Evolutionary conservation across 1,284 basidiomycete species (phyloP), one percentile per base, ranked within the genome.

Genomic region (Microbotryum intermedium): DNA sequence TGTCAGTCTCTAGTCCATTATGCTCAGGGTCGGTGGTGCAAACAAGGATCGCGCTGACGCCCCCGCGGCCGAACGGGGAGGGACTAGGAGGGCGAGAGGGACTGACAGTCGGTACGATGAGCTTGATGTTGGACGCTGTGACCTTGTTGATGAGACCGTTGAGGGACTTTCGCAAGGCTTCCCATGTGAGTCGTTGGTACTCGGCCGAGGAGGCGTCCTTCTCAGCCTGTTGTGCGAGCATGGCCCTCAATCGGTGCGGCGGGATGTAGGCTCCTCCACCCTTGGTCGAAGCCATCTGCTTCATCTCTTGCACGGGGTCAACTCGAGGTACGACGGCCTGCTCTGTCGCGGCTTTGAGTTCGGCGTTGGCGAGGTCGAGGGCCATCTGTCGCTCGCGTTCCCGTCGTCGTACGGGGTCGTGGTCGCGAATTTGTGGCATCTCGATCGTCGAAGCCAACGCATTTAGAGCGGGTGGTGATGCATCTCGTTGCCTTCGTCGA

Each of bases 81-180:
- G 1, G 34, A 39, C 34, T 0, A 20, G 18, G 21, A 43, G 8
- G 7, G 16, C 68, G 10, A 8, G 11, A 21, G 28, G 8, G 20
- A 50, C 62, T 47, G 23, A 74, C 73, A 66, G 98, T 94, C 1
- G 94, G 95, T 0, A 97, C 84, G 70, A 99, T 85, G 69, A 88
- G 83, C 77, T 99, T 98, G 82, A 97, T 98, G 60, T 68, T 68
- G 29, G 62, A 48, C 3, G 58, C 59, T 58, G 67, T 68, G 45
- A 81, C 80, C 76, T 97, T 89, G 81, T 99, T 99, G 80, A 98
- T 94, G 70, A 98, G 86, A 88, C 95, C 95, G 28, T 95, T 98
- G 72, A 99, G 90, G 60, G 87, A 90, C 78, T 99, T 99, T 73
- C 93, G 85, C 62, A 99, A 79, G 2, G 95, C 94, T 73, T 99